Evolutionary conservation across 2,329 filamentous ascomycete genomes (phyloP).

Genomic region (Colletotrichum scovillei): DNA sequence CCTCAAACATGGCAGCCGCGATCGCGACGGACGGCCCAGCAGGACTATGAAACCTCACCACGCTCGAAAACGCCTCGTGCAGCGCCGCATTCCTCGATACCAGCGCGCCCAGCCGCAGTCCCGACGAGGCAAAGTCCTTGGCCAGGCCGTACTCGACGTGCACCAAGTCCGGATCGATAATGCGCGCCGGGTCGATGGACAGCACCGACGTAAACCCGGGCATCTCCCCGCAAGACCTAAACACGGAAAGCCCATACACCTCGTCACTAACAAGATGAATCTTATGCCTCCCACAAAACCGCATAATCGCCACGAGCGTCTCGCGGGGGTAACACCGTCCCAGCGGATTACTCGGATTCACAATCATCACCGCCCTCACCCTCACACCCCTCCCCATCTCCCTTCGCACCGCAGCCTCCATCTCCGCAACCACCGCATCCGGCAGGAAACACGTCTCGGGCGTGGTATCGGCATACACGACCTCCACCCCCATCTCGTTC

Average conservation of each 20-base stretch:
- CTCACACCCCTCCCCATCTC: constrained; percentile 48
- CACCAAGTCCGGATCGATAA: constrained; percentile 60
- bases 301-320: constrained; percentile 56
- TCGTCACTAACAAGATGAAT: constrained; percentile 69
- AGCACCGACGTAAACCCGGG: constrained; percentile 60
- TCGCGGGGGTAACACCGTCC: constrained; percentile 57
- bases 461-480: constrained; percentile 58
- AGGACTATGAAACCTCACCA: constrained; percentile 59
- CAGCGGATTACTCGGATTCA: constrained; percentile 65
- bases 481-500: constrained; percentile 48
- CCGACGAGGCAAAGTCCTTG: constrained; percentile 65
- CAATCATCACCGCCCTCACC: constrained; percentile 61
- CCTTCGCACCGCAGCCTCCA: constrained; percentile 54
- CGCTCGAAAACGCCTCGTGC: constrained; percentile 48
- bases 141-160: constrained; percentile 61
- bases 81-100: constrained; percentile 51
- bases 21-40: constrained; percentile 57
- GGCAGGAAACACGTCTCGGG: constrained; percentile 57
- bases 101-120: constrained; percentile 61
- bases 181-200: constrained; percentile 52
- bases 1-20: constrained; percentile 57
- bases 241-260: constrained; percentile 66
- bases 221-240: constrained; percentile 45
- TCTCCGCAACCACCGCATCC: constrained; percentile 54
- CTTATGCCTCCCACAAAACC: constrained; percentile 59